Percentiles rank a stretch among this genome's conserved stretches.
Conservation (phyloP, 2,329 filamentous ascomycete genomes). For the Fusarium vanettenii region DNA sequence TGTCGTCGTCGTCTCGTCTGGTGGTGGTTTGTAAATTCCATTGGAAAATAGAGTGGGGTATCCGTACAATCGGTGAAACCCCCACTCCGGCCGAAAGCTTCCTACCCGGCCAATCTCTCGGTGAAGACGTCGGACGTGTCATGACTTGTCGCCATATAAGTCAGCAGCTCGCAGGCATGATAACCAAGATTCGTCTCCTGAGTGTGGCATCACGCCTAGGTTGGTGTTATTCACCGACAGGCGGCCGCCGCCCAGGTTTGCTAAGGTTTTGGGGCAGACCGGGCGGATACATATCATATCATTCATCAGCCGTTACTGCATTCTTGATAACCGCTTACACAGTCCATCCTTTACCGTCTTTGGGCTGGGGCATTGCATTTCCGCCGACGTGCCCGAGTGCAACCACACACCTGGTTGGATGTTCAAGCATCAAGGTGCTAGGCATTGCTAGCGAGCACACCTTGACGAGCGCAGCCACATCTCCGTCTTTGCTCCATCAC, state of each 20-base stretch:
- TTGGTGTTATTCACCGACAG: constrained; percentile 5
- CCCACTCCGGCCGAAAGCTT: constrained; percentile 26
- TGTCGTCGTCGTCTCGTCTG: constrained; percentile 2
- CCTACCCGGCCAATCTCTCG: constrained; percentile 15
- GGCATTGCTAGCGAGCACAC: background rate
- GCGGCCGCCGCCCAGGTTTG: constrained; percentile 1
- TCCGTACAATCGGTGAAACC: constrained; percentile 15
- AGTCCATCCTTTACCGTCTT: constrained; percentile 28
- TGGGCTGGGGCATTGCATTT: constrained; percentile 12
- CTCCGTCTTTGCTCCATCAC: background rate
- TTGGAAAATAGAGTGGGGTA: constrained; percentile 14
- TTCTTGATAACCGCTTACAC: constrained; percentile 38
- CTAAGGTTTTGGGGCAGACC: background rate
- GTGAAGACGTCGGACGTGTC: constrained; percentile 2
- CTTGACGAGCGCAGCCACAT: constrained; percentile 3
- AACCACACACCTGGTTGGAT: constrained; percentile 28
- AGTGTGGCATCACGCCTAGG: constrained; percentile 19
- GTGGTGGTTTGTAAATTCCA: background rate
- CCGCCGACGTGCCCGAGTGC: constrained; percentile 28
- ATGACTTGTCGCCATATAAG: constrained; percentile 6
- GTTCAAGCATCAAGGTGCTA: background rate
- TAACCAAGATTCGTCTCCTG: constrained; percentile 1
- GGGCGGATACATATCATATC: constrained; percentile 27
- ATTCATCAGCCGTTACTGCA: constrained; percentile 37
- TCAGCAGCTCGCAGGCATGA: constrained; percentile 16